These are phyloP conservation scores for Plasmodium fragile DNA, from an alignment of 169 alveolate species.

Conservation along the genomic window DNA sequence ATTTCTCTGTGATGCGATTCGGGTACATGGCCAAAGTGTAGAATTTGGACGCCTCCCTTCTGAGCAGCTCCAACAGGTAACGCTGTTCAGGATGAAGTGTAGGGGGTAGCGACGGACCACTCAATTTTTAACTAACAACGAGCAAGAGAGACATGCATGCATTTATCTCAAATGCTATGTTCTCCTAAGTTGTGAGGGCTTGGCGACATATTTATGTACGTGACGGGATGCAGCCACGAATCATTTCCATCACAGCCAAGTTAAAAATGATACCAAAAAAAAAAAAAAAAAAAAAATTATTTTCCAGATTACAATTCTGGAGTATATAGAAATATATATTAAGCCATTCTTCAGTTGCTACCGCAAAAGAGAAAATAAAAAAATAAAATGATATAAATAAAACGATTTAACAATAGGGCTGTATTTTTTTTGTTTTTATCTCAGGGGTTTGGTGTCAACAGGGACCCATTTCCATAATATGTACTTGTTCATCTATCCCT, in stretches of 20 bases:
- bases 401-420: background rate
- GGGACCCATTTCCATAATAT: background rate
- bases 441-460: background rate
- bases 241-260: background rate
- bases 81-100: background rate
- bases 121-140: background rate
- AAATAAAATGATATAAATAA: too few species aligned
- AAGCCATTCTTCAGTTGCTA: background rate
- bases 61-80: background rate
- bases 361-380: background rate
- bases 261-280: background rate
- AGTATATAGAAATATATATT: background rate
- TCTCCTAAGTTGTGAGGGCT: background rate
- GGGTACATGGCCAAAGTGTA: background rate
- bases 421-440: background rate
- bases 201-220: background rate
- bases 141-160: background rate
- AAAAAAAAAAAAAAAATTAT: background rate
- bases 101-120: background rate
- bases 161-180: background rate
- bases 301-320: background rate
- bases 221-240: background rate
- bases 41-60: background rate
- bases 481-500: background rate
- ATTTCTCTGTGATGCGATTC: background rate